phyloP scores from a whole-genome alignment of 78 protist genomes.

The Speleostelium caveatum region DNA sequence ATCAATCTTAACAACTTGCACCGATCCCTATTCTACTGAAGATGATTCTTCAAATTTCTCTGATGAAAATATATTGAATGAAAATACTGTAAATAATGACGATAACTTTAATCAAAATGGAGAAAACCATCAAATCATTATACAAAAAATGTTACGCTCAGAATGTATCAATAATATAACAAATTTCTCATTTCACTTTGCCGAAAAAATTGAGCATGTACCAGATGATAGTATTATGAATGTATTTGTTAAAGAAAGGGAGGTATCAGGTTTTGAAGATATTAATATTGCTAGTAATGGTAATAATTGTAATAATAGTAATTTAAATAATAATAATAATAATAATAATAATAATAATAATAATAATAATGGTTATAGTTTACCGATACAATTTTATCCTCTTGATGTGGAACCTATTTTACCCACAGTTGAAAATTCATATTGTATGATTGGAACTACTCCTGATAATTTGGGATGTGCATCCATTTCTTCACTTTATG shows the following conservation, averaged over 20 bases:
- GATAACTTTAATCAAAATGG: too few species aligned
- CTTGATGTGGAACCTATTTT: conserved; percentile 1
- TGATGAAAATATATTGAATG: too few species aligned
- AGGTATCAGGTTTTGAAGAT: neutral
- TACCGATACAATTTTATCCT: neutral
- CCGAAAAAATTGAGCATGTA: too few species aligned
- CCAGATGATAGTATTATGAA: too few species aligned
- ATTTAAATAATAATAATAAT: neutral
- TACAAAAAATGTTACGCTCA: too few species aligned
- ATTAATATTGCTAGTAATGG: neutral
- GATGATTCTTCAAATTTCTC: too few species aligned
- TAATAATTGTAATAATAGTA: neutral
- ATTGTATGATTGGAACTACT: neutral
- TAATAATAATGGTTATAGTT: neutral
- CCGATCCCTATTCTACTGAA: too few species aligned
- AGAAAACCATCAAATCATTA: too few species aligned
- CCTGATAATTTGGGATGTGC: conserved; percentile 33
- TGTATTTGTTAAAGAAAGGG: too few species aligned
- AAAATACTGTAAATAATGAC: too few species aligned
- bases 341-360: conserved; percentile 1
- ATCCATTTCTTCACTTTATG: conserved; percentile 47
- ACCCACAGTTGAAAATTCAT: conserved; percentile 32
- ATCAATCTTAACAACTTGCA: neutral
- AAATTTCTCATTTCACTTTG: too few species aligned
- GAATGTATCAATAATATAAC: too few species aligned